Evolutionary conservation across 2,329 filamentous ascomycete genomes (phyloP), one percentile per base, ranked within the genome.

Genomic region (Colletotrichum tofieldiae): DNA sequence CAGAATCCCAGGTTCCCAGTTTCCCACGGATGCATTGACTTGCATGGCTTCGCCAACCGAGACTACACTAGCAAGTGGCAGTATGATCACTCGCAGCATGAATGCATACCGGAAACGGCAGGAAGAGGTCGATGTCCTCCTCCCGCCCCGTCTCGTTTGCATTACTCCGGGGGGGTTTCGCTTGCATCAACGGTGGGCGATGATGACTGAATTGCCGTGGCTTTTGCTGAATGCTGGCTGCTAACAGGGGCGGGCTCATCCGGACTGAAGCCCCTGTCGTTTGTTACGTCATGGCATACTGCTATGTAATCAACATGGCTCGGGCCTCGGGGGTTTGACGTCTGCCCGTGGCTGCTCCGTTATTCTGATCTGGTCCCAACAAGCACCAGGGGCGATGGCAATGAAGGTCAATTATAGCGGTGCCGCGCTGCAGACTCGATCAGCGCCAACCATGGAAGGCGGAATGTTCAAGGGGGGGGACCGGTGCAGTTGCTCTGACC

Each of bases 1-100:
- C n/a, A 32, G 29, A 32, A 32, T 49, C 23, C 11, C 49, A 29
- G 23, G 29, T n/a, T 52, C 32, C 52, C 18, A 55, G 9, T n/a
- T 55, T 55, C 52, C 52, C 6, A 14, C 14, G 5, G 52, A 37
- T 37, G 23, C 47, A 49, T 26, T 12, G 29, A 26, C 29, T n/a
- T 41, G 55, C 55, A 41, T 58, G n/a, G n/a, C 20, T 12, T 45
- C 18, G 37, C 26, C 29, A 47, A 65, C 60, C 66, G 41, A 69
- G 43, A 52, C n/a, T n/a, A 43, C 20, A 26, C 23, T 26, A 64
- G 66, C n/a, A 69, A 58, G 35, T 65, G 51, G 59, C 51, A 69
- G 43, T 45, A 45, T 37, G 51, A 37, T 26, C 52, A 20, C 23
- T 29, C 18, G 7, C 35, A 18, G 11, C 32, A 20, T 37, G n/a